Percentiles rank a stretch among this genome's conserved stretches.
phyloP scores from a whole-genome alignment of 2,329 filamentous ascomycete species.

The Cercospora zeina region DNA sequence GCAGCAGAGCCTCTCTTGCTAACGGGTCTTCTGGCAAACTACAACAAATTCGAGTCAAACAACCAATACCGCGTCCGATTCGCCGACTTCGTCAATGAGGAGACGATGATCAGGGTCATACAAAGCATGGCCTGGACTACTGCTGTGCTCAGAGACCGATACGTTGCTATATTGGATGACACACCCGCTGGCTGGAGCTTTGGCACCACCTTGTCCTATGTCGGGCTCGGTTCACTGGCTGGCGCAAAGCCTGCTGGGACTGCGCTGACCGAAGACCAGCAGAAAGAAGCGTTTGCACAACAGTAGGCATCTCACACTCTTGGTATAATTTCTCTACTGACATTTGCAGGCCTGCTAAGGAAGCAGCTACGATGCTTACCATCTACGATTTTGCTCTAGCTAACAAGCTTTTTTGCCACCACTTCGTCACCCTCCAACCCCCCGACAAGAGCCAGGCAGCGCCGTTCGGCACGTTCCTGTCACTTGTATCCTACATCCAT shows the following conservation, averaged over 20 bases:
- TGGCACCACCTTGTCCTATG: constrained; percentile 74
- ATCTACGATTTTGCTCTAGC: constrained; percentile 92
- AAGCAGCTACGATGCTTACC: constrained; percentile 77
- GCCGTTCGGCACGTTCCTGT: constrained; percentile 76
- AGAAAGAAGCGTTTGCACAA: constrained; percentile 75
- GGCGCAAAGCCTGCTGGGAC: constrained; percentile 59
- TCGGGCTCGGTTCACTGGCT: constrained; percentile 76
- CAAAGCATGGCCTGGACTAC: constrained; percentile 73
- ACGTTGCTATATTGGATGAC: constrained; percentile 85
- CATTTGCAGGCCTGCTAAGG: constrained; percentile 67
- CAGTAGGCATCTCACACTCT: constrained; percentile 59
- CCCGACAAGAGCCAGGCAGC: constrained; percentile 43
- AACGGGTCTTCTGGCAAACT: constrained; percentile 86
- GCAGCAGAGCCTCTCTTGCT: constrained; percentile 73
- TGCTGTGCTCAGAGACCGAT: constrained; percentile 66
- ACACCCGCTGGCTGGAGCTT: constrained; percentile 86
- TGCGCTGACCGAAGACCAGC: constrained; percentile 72
- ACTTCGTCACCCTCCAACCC: constrained; percentile 60
- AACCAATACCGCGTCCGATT: constrained; percentile 92
- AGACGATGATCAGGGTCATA: constrained; percentile 79
- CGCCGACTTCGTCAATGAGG: constrained; percentile 93
- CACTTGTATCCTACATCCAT: constrained; percentile 85
- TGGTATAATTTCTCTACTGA: constrained; percentile 20
- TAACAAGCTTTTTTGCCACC: constrained; percentile 93
- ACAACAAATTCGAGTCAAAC: constrained; percentile 99